These are phyloP conservation scores for Xylaria arbuscula DNA, from an alignment of 2,329 filamentous ascomycete genomes.

Conservation along the genomic window DNA sequence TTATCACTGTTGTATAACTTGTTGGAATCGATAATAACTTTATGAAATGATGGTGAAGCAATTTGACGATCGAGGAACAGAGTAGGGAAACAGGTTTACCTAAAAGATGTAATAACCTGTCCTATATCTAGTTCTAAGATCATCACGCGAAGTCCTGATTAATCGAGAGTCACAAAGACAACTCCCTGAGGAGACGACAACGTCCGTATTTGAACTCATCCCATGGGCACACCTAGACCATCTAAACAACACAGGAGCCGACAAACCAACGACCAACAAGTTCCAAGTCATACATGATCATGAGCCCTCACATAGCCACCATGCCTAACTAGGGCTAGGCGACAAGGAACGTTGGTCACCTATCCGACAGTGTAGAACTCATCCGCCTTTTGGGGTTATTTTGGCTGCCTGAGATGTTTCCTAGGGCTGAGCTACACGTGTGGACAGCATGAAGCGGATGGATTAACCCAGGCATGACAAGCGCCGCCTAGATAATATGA, in stretches of 20 bases:
- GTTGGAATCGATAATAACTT: background rate
- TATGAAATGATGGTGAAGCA: background rate
- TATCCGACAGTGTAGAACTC: slow-evolving; percentile 19
- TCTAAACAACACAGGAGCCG: slow-evolving; percentile 21
- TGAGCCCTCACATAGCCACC: slow-evolving; percentile 35
- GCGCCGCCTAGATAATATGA: slow-evolving; percentile 26
- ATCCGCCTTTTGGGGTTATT: background rate
- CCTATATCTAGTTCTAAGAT: slow-evolving; percentile 16
- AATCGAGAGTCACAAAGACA: slow-evolving; percentile 10
- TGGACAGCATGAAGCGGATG: slow-evolving; percentile 30
- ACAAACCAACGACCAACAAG: slow-evolving; percentile 20
- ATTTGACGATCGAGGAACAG: background rate
- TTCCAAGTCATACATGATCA: slow-evolving; percentile 32
- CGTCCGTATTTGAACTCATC: slow-evolving; percentile 10
- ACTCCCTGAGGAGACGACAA: slow-evolving; percentile 4
- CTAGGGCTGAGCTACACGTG: slow-evolving; percentile 36
- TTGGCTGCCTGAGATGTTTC: slow-evolving; percentile 24
- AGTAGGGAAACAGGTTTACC: slow-evolving; percentile 1
- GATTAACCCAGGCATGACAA: slow-evolving; percentile 30
- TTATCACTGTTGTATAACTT: slow-evolving; percentile 4
- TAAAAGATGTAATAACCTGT: background rate
- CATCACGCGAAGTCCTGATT: background rate
- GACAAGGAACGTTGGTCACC: slow-evolving; percentile 22
- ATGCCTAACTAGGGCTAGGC: slow-evolving; percentile 20
- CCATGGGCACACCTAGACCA: background rate